Evolutionary conservation across 2,329 filamentous ascomycete genomes (phyloP), one percentile per base, ranked within the genome.

Genomic region (Botrytis pseudocinerea): DNA sequence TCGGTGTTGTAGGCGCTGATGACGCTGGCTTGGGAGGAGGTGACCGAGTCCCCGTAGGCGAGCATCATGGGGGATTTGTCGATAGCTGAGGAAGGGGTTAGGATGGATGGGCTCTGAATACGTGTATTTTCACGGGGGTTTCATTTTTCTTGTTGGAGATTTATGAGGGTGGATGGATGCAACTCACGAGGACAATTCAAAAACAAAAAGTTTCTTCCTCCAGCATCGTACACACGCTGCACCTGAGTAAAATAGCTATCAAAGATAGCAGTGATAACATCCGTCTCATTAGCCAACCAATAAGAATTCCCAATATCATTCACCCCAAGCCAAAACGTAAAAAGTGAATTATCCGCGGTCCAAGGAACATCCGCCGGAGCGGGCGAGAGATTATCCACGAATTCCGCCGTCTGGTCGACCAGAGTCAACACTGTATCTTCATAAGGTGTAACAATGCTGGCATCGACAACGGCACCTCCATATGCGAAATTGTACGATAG

Each of bases 251-350:
- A 84, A 69, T 87, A 87, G 42, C 80, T 80, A 22, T 82, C 81
- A 76, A 86, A 82, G 16, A 88, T 81, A 48, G 78, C 77, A 4
- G 79, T 79, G 0, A 82, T 74, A 6, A 84, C 74, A 9, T 77
- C 74, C 5, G 57, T 77, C 78, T 60, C 80, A 73, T 79, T 76
- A 2, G 79, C 77, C 4, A 76, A 74, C 42, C 77, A 83, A 74
- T 82, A 87, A 1, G 82, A 82, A 65, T 86, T 85, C 0, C 84
- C 84, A 2, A 88, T 82, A 74, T 87, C 86, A 72, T 87, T 87
- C 72, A 87, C 84, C 4, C 86, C 86, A 20, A 88, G 86, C 84
- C 85, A 87, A 8, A 87, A 76, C 0, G 82, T 83, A 68, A 85
- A 86, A 2, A 88, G 73, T 0, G 84, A 80, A 72, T 85, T 81